These are phyloP conservation scores for Salix purpurea DNA, from an alignment of 345 rosid genomes.

Conservation along the genomic window DNA sequence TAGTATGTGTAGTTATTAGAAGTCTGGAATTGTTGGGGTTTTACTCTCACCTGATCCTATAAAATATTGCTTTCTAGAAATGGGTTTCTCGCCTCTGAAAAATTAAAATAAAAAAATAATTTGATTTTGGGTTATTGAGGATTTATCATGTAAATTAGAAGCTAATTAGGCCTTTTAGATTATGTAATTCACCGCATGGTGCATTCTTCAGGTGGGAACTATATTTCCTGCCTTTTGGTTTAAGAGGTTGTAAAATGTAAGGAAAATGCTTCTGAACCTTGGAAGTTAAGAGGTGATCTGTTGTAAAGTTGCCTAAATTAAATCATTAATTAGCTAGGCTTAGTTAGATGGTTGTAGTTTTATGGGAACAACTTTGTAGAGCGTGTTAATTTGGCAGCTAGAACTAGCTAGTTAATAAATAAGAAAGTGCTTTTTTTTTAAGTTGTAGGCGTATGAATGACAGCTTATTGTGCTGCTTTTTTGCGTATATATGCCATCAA, in stretches of 20 bases:
- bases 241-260: not conserved
- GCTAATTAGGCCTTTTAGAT: too few relatives aligned
- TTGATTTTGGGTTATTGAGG: not conserved
- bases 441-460: not conserved
- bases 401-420: too few relatives aligned
- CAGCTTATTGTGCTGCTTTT: not conserved
- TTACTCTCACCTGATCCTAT: too few relatives aligned
- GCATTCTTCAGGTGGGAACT: not conserved
- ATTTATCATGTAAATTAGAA: too few relatives aligned
- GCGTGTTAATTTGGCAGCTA: not conserved
- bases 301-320: not conserved
- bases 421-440: not conserved
- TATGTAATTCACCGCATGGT: not conserved
- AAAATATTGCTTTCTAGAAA: too few relatives aligned
- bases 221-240: not conserved
- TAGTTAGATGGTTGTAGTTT: too few relatives aligned
- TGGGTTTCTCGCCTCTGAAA: too few relatives aligned
- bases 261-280: not conserved
- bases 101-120: too few relatives aligned
- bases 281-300: not conserved
- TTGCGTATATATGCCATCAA: constrained; percentile 21
- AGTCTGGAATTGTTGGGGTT: fast-evolving
- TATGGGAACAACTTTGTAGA: not conserved
- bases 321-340: not conserved
- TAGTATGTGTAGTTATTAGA: too few relatives aligned